Evolutionary conservation across 768 basidiomycete species (phyloP).

Genomic region (Epithele typhae): DNA sequence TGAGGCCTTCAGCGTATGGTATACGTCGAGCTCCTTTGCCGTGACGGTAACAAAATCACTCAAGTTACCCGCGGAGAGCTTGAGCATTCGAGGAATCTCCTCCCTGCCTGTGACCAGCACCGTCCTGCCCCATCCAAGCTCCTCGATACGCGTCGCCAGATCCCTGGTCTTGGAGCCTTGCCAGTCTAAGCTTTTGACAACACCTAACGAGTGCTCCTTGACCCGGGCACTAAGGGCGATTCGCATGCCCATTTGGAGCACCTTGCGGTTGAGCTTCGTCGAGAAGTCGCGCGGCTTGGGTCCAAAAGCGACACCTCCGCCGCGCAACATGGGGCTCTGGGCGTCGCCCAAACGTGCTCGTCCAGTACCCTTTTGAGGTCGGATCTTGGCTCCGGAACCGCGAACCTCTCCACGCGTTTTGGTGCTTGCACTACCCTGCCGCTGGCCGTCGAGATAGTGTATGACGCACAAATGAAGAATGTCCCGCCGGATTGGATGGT

Average conservation of each 20-base stretch:
- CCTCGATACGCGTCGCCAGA: conserved; percentile 56
- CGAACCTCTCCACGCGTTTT: conserved; percentile 90
- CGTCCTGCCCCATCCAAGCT: conserved; percentile 65
- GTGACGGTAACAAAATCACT: conserved; percentile 60
- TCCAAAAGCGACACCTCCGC: conserved; percentile 91
- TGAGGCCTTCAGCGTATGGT: conserved; percentile 81
- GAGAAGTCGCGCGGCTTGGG: conserved; percentile 90
- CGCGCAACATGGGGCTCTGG: conserved; percentile 81
- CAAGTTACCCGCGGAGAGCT: conserved; percentile 66
- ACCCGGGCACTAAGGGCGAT: conserved; percentile 85
- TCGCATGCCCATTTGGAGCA: conserved; percentile 88
- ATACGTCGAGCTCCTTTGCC: conserved; percentile 67
- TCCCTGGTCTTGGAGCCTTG: conserved; percentile 67
- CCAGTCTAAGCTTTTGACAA: conserved; percentile 73
- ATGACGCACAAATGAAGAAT: conserved; percentile 91
- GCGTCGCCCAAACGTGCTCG: conserved; percentile 85
- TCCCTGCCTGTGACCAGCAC: conserved; percentile 71
- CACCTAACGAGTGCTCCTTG: conserved; percentile 65
- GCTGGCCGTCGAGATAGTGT: conserved; percentile 80
- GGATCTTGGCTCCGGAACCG: conserved; percentile 86
- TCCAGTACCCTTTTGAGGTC: conserved; percentile 89
- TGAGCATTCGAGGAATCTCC: conserved; percentile 48
- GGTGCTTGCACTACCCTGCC: conserved; percentile 90
- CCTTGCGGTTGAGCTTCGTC: conserved; percentile 89
- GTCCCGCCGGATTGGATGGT: conserved; percentile 84